Percentiles rank a stretch among this genome's conserved stretches.
Evolutionary conservation across 129 eudicot genomes (phyloP).

Genomic region (Saposhnikovia divaricata): DNA sequence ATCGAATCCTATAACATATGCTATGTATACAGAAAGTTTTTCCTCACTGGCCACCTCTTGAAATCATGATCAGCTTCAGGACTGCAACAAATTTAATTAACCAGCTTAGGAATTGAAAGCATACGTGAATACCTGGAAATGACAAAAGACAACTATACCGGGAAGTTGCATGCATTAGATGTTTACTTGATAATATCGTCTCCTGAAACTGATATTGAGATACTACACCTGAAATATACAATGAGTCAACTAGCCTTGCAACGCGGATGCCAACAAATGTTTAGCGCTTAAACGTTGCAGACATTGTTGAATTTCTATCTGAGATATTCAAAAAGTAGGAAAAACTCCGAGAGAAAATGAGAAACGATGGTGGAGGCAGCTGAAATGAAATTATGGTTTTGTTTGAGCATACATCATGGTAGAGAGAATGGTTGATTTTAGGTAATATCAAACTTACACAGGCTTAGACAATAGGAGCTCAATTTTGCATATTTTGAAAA

Average conservation of each 20-base stretch:
- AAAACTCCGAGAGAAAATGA: not conserved
- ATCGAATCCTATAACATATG: not conserved
- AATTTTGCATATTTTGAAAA: not conserved
- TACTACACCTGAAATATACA: not conserved
- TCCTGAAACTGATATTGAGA: not conserved
- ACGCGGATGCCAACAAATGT: not conserved
- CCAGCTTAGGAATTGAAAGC: not conserved
- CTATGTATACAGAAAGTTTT: not conserved
- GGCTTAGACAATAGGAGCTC: not conserved
- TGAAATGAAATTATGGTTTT: not conserved
- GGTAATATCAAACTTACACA: not conserved
- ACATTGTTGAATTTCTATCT: not conserved
- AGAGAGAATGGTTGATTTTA: not conserved
- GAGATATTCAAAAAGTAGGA: not conserved
- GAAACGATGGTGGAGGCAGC: not conserved
- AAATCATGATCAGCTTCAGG: slow-evolving; percentile 2
- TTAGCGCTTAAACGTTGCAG: slow-evolving; percentile 3
- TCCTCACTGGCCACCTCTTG: not conserved
- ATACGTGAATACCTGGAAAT: not conserved
- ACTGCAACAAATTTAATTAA: not conserved
- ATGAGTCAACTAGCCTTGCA: not conserved
- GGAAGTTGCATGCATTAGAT: not conserved
- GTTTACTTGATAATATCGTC: not conserved
- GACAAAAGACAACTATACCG: not conserved
- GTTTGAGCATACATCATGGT: not conserved